These are phyloP conservation scores for Penicillium turbatum DNA, from an alignment of 495 filamentous ascomycete species.

Conservation along the genomic window DNA sequence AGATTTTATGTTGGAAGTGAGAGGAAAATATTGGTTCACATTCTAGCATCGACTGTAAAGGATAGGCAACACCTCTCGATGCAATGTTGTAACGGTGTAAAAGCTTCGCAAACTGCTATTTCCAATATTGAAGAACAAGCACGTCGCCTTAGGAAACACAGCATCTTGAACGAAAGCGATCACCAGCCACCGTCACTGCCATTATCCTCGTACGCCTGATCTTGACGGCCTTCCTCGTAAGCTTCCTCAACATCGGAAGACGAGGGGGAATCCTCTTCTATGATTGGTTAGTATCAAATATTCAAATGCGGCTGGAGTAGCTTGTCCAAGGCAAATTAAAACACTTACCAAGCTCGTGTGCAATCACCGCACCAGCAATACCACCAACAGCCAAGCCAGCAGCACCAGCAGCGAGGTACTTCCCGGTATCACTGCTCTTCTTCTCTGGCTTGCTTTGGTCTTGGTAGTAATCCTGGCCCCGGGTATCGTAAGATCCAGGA, in stretches of 20 bases:
- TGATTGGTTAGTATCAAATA: not conserved
- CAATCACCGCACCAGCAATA: slow-evolving; percentile 52
- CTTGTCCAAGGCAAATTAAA: not conserved
- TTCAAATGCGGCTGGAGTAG: not conserved
- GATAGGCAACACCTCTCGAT: too few relatives aligned
- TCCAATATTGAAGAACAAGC: not conserved
- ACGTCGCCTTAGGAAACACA: not conserved
- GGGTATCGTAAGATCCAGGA: slow-evolving; percentile 8
- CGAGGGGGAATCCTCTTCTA: slow-evolving; percentile 17
- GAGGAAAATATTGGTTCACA: not conserved
- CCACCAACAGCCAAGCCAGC: slow-evolving; percentile 55
- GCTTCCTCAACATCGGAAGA: slow-evolving; percentile 12
- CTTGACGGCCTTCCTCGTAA: slow-evolving; percentile 23
- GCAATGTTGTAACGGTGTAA: not conserved
- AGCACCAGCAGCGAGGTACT: slow-evolving; percentile 47
- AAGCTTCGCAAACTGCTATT: not conserved
- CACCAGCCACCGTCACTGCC: slow-evolving; percentile 11
- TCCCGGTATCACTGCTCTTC: slow-evolving; percentile 34
- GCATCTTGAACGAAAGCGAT: not conserved
- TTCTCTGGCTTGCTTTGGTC: slow-evolving; percentile 35
- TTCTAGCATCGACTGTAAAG: too few relatives aligned
- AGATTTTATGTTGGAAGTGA: slow-evolving; percentile 51
- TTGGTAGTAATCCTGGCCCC: slow-evolving; percentile 14
- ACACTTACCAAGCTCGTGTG: slow-evolving; percentile 49
- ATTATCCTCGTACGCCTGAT: slow-evolving; percentile 20